Evolutionary conservation across 2,329 filamentous ascomycete species (phyloP).

Genomic region (Trichoderma sp.): DNA sequence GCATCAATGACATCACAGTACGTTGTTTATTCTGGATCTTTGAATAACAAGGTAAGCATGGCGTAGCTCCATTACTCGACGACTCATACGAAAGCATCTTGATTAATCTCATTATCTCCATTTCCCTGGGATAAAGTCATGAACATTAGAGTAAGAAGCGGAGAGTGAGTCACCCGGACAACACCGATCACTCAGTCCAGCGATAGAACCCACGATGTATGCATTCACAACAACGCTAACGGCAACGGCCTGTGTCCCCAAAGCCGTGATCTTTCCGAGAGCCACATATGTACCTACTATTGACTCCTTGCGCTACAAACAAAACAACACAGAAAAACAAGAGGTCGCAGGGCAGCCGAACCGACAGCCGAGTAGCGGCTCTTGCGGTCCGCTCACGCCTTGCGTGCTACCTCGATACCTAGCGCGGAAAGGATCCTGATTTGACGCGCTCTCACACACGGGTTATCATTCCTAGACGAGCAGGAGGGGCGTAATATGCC

Average conservation of each 20-base stretch:
- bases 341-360: too few species aligned
- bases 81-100: not conserved
- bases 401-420: too few species aligned
- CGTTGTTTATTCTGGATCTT: too few species aligned
- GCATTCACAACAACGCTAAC: not conserved
- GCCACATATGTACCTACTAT: not conserved
- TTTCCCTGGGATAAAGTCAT: not conserved
- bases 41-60: not conserved
- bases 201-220: not conserved
- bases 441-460: not conserved
- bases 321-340: too few species aligned
- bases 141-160: not conserved
- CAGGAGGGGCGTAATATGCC: slow-evolving; percentile 2
- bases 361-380: not conserved
- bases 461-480: not conserved
- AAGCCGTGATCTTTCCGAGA: slow-evolving; percentile 3
- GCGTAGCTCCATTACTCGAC: not conserved
- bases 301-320: too few species aligned
- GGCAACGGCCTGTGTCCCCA: not conserved
- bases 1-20: slow-evolving; percentile 19
- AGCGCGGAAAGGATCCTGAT: not conserved
- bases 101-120: too few species aligned
- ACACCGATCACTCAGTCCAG: not conserved
- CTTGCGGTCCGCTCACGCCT: slow-evolving; percentile 8
- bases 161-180: slow-evolving; percentile 6